These are phyloP conservation scores for Raphidocelis subcapitata DNA, from an alignment of 139 green algal genomes.

Conservation along the genomic window DNA sequence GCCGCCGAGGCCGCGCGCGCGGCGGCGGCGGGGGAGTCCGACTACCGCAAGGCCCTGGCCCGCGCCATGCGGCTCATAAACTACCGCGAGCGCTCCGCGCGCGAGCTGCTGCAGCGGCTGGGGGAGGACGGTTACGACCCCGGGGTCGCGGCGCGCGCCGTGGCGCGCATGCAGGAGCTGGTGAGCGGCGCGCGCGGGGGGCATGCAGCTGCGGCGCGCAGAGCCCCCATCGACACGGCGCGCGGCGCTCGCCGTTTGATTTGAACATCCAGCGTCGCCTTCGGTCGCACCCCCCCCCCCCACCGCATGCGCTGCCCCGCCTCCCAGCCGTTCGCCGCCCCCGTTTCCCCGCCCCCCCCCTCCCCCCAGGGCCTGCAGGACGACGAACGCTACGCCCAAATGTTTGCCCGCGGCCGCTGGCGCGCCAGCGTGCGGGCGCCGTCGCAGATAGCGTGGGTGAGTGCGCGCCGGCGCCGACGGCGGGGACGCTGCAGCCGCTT, in stretches of 20 bases:
- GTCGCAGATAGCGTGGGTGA: constrained; percentile 20
- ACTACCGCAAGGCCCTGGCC: constrained; percentile 5
- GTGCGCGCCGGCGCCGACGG: background rate
- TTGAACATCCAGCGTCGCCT: too few species aligned
- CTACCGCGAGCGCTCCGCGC: constrained; percentile 16
- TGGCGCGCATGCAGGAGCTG: constrained; percentile 8
- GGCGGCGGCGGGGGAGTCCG: background rate
- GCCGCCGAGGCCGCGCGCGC: background rate
- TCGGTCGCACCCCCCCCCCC: too few species aligned
- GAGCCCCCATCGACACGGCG: too few species aligned
- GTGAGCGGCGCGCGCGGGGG: background rate
- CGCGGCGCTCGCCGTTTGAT: too few species aligned
- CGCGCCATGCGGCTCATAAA: constrained; percentile 18
- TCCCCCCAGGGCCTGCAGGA: constrained; percentile 26
- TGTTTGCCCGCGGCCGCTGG: constrained; percentile 27
- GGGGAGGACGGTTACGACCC: constrained; percentile 5
- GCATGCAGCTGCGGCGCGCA: too few species aligned
- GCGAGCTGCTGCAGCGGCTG: constrained; percentile 31
- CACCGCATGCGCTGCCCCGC: too few species aligned
- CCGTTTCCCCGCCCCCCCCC: too few species aligned
- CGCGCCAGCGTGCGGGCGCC: constrained; percentile 12
- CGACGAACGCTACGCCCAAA: constrained; percentile 25
- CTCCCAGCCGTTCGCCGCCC: too few species aligned
- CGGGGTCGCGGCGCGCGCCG: background rate
- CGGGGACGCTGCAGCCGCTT: too few species aligned